phyloP scores from a whole-genome alignment of 2,329 filamentous ascomycete species.

The Colletotrichum liriopes region DNA sequence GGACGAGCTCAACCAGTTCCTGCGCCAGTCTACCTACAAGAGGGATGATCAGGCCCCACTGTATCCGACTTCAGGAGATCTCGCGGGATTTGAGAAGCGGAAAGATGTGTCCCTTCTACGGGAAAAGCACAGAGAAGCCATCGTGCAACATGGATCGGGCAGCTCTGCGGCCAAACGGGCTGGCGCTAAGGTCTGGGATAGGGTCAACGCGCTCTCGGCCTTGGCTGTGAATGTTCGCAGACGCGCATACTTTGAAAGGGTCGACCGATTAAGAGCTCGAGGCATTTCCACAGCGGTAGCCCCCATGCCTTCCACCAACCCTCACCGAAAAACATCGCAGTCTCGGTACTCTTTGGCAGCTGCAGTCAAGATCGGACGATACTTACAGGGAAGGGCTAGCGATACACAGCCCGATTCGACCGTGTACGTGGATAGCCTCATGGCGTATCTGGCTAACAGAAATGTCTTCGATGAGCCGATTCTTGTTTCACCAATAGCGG shows the following conservation, averaged over 20 bases:
- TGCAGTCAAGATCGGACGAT: constrained; percentile 1
- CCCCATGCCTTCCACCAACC: neutral
- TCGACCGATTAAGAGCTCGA: neutral
- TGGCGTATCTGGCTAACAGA: constrained; percentile 3
- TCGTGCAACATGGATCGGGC: neutral
- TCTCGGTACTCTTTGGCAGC: neutral
- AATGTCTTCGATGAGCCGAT: neutral
- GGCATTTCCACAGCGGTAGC: neutral
- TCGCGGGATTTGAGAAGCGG: constrained; percentile 3
- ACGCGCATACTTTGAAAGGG: neutral
- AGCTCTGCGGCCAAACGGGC: constrained; percentile 7
- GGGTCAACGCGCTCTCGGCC: neutral
- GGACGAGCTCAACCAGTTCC: constrained; percentile 1
- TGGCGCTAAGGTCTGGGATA: constrained; percentile 1
- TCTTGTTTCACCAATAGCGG: neutral
- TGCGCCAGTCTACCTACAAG: constrained; percentile 6
- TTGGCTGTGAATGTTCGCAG: neutral
- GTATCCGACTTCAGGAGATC: constrained; percentile 6
- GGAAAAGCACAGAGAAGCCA: neutral
- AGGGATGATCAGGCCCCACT: constrained; percentile 10
- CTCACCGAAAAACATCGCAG: neutral
- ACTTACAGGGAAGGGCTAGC: neutral
- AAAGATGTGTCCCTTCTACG: constrained; percentile 6
- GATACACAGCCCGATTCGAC: neutral
- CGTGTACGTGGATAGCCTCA: neutral